Percentiles rank a stretch among this genome's conserved stretches.
These are phyloP conservation scores for Poa pratensis DNA, from an alignment of 176 grass and related monocot species.

Conservation along the genomic window DNA sequence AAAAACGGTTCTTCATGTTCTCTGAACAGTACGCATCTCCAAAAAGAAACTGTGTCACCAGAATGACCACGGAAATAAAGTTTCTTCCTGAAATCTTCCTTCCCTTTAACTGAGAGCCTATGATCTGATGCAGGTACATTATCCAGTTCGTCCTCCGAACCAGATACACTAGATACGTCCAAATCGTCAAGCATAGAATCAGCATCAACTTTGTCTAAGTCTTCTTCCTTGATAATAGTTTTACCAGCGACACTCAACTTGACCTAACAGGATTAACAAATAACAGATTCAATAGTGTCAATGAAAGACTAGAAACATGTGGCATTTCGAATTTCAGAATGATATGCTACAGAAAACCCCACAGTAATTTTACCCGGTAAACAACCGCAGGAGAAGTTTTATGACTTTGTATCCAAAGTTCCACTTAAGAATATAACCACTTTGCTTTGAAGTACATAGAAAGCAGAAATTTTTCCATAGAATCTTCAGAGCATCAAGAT, in stretches of 20 bases:
- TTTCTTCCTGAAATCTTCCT: slow-evolving; percentile 74
- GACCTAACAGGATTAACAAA: slow-evolving; percentile 57
- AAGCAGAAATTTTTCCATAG: neutral
- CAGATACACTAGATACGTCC: slow-evolving; percentile 95
- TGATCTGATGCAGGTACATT: slow-evolving; percentile 46
- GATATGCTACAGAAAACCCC: neutral
- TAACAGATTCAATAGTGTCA: slow-evolving; percentile 12
- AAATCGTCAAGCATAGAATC: slow-evolving; percentile 79
- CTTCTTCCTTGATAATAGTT: slow-evolving; percentile 89
- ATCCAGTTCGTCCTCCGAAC: slow-evolving; percentile 87
- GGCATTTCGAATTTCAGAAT: neutral
- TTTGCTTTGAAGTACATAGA: slow-evolving; percentile 1
- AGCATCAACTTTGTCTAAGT: slow-evolving; percentile 61
- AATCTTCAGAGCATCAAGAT: neutral
- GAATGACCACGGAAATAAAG: slow-evolving; percentile 60
- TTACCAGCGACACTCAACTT: slow-evolving; percentile 88
- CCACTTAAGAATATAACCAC: neutral
- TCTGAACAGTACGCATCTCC: slow-evolving; percentile 73
- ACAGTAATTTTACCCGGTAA: slow-evolving; percentile 8
- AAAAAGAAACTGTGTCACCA: slow-evolving; percentile 68
- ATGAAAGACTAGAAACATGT: slow-evolving; percentile 14
- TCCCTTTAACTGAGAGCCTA: slow-evolving; percentile 58
- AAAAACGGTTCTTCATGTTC: slow-evolving; percentile 79
- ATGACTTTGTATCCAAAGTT: neutral
- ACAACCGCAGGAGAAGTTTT: neutral